Evolutionary conservation across 352 stramenopile genomes (phyloP).

Genomic region (Phytophthora capsici): DNA sequence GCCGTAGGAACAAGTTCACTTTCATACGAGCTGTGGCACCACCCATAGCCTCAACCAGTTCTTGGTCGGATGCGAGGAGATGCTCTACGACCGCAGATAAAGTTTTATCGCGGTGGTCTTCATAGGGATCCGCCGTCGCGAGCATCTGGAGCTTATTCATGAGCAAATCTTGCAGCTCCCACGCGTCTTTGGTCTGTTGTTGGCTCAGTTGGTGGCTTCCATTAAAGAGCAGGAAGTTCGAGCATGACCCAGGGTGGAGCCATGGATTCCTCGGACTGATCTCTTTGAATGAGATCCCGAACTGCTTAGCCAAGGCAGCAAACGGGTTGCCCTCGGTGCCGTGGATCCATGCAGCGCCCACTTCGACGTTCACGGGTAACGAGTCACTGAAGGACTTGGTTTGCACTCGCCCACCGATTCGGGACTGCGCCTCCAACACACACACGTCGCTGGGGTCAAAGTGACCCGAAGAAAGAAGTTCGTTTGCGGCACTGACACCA

Average conservation of each 20-base stretch:
- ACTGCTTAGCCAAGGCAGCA: constrained; percentile 41
- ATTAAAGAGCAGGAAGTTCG: constrained; percentile 53
- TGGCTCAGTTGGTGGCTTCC: constrained; percentile 36
- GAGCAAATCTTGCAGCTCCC: constrained; percentile 51
- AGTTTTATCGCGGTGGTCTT: constrained; percentile 26
- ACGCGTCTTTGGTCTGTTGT: constrained; percentile 46
- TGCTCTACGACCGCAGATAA: constrained; percentile 47
- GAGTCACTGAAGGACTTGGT: constrained; percentile 54
- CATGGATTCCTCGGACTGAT: constrained; percentile 69
- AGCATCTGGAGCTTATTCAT: constrained; percentile 53
- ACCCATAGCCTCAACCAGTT: constrained; percentile 36
- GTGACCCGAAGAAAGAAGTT: constrained; percentile 44
- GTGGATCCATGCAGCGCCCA: constrained; percentile 72
- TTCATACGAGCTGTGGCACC: constrained; percentile 20
- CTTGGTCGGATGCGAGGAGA: constrained; percentile 33
- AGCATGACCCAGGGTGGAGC: constrained; percentile 63
- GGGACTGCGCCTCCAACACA: constrained; percentile 56
- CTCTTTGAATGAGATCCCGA: constrained; percentile 56
- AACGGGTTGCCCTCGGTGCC: constrained; percentile 55
- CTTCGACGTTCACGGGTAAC: constrained; percentile 56
- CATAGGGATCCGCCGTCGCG: constrained; percentile 24
- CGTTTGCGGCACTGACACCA: constrained; percentile 51
- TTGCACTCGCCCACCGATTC: constrained; percentile 63
- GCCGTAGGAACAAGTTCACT: constrained; percentile 31
- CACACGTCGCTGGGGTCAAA: constrained; percentile 44